Evolutionary conservation across 805 yeast species (phyloP).

Genomic region (Metschnikowia orientalis): DNA sequence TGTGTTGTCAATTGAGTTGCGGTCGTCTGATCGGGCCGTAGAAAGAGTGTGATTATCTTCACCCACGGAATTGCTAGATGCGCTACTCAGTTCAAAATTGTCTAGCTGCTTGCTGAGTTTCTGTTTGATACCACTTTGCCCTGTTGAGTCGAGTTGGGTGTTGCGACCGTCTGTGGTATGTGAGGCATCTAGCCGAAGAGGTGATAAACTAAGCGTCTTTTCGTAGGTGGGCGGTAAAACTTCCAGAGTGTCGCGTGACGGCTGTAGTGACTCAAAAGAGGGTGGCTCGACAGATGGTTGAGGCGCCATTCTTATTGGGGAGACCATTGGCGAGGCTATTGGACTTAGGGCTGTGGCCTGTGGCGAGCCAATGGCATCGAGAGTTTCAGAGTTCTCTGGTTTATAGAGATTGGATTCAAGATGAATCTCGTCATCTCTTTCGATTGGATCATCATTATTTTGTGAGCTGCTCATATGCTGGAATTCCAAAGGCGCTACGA

Average conservation of each 20-base stretch:
- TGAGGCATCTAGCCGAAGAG: conserved; percentile 12
- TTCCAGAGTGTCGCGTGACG: conserved; percentile 11
- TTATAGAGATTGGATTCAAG: conserved; percentile 47
- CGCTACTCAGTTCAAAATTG: conserved; percentile 1
- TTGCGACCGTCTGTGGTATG: conserved; percentile 1
- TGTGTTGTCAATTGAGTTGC: too few species aligned
- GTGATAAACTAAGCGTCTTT: conserved; percentile 10
- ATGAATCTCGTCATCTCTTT: conserved; percentile 37
- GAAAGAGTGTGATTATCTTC: too few species aligned
- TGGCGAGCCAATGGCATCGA: conserved; percentile 14
- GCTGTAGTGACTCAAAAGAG: conserved; percentile 6
- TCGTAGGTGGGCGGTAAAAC: conserved; percentile 18
- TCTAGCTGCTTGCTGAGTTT: conserved; percentile 14
- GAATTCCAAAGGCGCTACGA: conserved; percentile 18
- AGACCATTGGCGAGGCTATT: conserved; percentile 10
- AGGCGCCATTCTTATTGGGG: conserved; percentile 9
- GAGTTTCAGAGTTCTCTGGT: conserved; percentile 42
- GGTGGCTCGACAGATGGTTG: conserved; percentile 18
- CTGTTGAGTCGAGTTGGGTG: background rate
- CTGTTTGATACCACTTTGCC: conserved; percentile 11
- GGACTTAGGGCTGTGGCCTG: conserved; percentile 18
- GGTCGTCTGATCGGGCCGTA: too few species aligned
- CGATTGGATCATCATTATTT: conserved; percentile 32
- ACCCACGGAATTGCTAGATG: too few species aligned
- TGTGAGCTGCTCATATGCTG: conserved; percentile 24